These are phyloP conservation scores for Lipomyces kockii DNA, from an alignment of 805 yeast genomes.

Conservation along the genomic window DNA sequence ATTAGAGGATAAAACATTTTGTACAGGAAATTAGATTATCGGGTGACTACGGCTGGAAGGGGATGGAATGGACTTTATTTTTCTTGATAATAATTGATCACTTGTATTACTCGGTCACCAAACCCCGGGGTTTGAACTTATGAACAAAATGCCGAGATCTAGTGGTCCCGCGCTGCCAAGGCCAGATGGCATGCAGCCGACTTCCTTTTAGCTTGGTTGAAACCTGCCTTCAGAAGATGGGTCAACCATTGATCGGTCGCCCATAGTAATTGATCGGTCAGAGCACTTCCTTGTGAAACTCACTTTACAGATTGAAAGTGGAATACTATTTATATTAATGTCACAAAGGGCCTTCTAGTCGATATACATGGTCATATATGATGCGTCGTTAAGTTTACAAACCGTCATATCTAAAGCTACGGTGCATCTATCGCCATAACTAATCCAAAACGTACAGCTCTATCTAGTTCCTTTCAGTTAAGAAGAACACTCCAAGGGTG, in stretches of 20 bases:
- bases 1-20: constrained; percentile 10
- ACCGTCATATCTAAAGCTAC: neutral
- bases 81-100: neutral
- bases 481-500: constrained; percentile 45
- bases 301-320: neutral
- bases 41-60: neutral
- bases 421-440: constrained; percentile 49
- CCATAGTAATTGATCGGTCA: neutral
- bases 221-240: too few species aligned
- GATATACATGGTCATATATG: neutral
- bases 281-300: neutral
- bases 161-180: too few species aligned
- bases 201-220: too few species aligned
- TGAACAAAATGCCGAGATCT: too few species aligned
- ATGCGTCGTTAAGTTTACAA: constrained; percentile 5
- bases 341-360: neutral
- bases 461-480: constrained; percentile 2
- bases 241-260: too few species aligned
- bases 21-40: neutral
- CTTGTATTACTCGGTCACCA: too few species aligned
- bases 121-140: too few species aligned
- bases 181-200: too few species aligned
- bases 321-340: neutral
- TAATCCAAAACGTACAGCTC: constrained; percentile 64
- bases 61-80: neutral